Base-by-base conservation (phyloP, 345 rosid species). In the Theobroma cacao region DNA sequence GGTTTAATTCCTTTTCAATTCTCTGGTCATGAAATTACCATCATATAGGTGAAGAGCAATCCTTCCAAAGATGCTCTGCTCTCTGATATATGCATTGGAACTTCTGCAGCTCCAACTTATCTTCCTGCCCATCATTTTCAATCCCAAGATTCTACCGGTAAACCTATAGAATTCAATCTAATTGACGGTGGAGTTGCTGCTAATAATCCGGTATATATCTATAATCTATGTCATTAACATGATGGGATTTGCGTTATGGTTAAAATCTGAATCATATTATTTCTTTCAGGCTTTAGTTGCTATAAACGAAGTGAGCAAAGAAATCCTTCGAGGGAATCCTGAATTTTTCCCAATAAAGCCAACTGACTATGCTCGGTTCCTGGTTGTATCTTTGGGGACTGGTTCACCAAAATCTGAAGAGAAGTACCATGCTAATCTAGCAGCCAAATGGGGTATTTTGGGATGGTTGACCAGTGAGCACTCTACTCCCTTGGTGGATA, bases 121-220 rank as follows among this genome's bases (percentile, higher is more conserved):
- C 89, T 92, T 15, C 93, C 94, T 0, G 88, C 92, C 3, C 87
- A 85, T 74, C n/a, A 59, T 34, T 88, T 88, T 63, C 65, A 80
- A 81, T 88, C 86, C 34, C 20, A 78, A 74, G 86, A 84, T 33
- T 62, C 80, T 9, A 50, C 12, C 0, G 89, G 89, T 47, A 76
- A 77, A 38, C 62, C 77, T 3, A 85, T 73, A 71, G 83, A 79
- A 43, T 93, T 87, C 86, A 77, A 92, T 80, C 97, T 93, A 36
- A 84, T 93, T 22, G 98, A 93, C 28, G 95, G 95, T 0, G 95
- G 97, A 50, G 88, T 93, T 24, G 98, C 95, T 2, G 97, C 97
- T 26, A 90, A 92, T 70, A 89, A 92, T 76, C 96, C 90, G 78
- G 93, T 88, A 85, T 3, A 26, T 14, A 65, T 64, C 9, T 15